Evolutionary conservation across 768 basidiomycete genomes (phyloP).

Genomic region (Omphalotus guepiniiformis): DNA sequence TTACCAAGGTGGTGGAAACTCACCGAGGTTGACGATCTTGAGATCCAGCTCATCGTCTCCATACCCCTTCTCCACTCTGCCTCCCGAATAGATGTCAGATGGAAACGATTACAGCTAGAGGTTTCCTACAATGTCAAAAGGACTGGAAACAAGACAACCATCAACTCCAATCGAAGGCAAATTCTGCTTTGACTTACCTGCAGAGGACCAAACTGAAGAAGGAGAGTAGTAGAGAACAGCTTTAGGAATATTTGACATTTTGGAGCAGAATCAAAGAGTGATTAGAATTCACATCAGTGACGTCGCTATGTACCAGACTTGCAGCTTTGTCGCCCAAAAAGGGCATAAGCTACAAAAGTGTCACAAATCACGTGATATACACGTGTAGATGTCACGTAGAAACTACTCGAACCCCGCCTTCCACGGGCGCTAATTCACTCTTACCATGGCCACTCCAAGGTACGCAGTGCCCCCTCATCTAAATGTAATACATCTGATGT

Average conservation of each 20-base stretch:
- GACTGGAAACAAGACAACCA: constrained; percentile 25
- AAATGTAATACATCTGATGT: not conserved
- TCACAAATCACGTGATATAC: constrained; percentile 1
- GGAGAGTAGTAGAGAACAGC: constrained; percentile 76
- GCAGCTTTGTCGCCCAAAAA: not conserved
- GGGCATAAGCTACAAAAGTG: not conserved
- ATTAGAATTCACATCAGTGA: not conserved
- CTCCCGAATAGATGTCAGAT: not conserved
- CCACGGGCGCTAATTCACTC: not conserved
- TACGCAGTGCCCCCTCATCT: not conserved
- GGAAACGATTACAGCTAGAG: not conserved
- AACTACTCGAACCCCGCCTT: constrained; percentile 1
- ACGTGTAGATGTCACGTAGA: not conserved
- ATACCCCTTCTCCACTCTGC: constrained; percentile 78
- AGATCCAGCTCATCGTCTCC: constrained; percentile 69
- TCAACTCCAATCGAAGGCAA: not conserved
- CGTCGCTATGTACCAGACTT: not conserved
- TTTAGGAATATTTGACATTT: constrained; percentile 49
- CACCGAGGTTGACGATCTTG: constrained; percentile 64
- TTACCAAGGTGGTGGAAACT: not conserved
- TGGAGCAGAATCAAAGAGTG: constrained; percentile 14
- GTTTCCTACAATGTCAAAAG: constrained; percentile 51
- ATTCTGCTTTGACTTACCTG: constrained; percentile 36
- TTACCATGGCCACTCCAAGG: constrained; percentile 6
- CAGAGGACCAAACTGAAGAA: constrained; percentile 48